Base-by-base conservation (phyloP, 1,284 basidiomycete species). In the Cystobasidium slooffiae region DNA sequence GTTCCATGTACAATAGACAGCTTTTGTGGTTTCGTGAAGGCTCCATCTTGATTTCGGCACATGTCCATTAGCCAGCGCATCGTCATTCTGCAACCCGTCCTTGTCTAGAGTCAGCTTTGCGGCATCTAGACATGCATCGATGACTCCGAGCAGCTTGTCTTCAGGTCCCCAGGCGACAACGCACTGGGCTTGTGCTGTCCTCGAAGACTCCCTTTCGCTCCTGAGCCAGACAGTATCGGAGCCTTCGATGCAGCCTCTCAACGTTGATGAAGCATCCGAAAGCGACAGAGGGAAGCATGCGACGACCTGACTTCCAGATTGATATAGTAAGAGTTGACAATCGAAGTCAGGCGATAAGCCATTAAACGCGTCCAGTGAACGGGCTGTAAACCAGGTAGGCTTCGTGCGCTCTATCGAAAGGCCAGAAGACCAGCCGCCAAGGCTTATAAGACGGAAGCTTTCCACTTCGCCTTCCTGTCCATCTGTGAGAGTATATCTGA, bases 1-100 rank as follows among this genome's bases (percentile, higher is more conserved):
- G 69, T 80, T 80, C 79, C 79, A 78, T 0, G 78, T 80, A 63
- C 77, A 78, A 6, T 75, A 53, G 3, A 66, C 55, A n/a, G 74
- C 56, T 22, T 63, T 62, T n/a, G 51, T 41, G 6, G 66, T 16
- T 9, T 43, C 18, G 44, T 56, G 43, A 39, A 63, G 44, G 31
- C 61, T 72, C 69, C 69, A 72, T 0, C 9, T 22, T 16, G 47
- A n/a, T 24, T 67, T 43, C 14, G 41, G 31, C n/a, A 9, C 5
- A 31, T 62, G 16, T 4, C 10, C 22, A 10, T 39, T 22, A 7
- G n/a, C 14, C 20, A n/a, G 18, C 14, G 31, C 6, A 16, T 6
- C 20, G 4, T 56, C 18, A 18, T 37, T 39, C 20, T 65, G 52
- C 4, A 2, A 8, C 18, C 16, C 49, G 31, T 65, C 37, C 12